Conservation (phyloP, 2,329 filamentous ascomycete species). For the Monilinia aucupariae region DNA sequence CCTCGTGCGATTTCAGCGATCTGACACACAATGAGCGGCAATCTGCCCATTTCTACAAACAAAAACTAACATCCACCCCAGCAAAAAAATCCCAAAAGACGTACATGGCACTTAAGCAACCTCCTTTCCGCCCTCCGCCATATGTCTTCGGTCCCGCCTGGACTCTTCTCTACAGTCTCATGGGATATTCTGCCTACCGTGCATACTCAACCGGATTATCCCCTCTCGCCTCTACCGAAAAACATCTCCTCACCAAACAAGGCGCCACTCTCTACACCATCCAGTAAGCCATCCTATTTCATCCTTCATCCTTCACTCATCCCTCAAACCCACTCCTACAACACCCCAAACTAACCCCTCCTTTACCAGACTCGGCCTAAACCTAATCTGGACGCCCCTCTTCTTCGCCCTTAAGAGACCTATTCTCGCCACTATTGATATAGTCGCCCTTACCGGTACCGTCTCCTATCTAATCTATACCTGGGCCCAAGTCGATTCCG, state of each 20-base stretch:
- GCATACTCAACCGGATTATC: slow-evolving; percentile 60
- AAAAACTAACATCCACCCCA: slow-evolving; percentile 31
- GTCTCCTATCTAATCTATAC: slow-evolving; percentile 69
- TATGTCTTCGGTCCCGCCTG: slow-evolving; percentile 60
- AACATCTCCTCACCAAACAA: slow-evolving; percentile 47
- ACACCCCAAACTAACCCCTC: background rate
- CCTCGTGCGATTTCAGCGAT: background rate
- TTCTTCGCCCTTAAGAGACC: slow-evolving; percentile 79
- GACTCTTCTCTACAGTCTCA: slow-evolving; percentile 64
- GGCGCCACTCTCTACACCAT: slow-evolving; percentile 78
- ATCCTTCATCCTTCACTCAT: no score
- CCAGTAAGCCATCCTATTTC: slow-evolving; percentile 43
- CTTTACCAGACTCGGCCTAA: slow-evolving; percentile 57
- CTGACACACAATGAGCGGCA: background rate
- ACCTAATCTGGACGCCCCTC: slow-evolving; percentile 85
- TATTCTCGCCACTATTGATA: slow-evolving; percentile 67
- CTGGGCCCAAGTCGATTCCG: slow-evolving; percentile 68
- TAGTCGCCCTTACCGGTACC: slow-evolving; percentile 64
- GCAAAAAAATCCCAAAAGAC: slow-evolving; percentile 54
- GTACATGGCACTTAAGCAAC: slow-evolving; percentile 64
- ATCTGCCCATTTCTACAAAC: background rate
- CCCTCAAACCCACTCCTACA: background rate
- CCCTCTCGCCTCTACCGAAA: slow-evolving; percentile 36
- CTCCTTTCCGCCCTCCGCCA: slow-evolving; percentile 55
- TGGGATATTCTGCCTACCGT: slow-evolving; percentile 86